Evolutionary conservation across 116 monocot species (phyloP).

Genomic region (Iris pallida): DNA sequence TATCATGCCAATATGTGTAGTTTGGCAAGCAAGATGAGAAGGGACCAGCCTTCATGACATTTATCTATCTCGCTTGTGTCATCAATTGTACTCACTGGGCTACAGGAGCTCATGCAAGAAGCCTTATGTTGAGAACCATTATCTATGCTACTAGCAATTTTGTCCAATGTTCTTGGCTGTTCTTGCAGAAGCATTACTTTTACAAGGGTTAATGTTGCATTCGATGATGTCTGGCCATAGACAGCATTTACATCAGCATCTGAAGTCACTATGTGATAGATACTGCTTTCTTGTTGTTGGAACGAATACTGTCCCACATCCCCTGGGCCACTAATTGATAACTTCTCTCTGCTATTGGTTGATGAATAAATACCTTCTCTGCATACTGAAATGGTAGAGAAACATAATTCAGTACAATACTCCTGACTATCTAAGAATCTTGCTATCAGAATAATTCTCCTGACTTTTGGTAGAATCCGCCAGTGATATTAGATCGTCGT

Average conservation of each 20-base stretch:
- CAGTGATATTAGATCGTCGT: too few species aligned
- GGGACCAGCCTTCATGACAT: conserved; percentile 54
- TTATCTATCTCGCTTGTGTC: conserved; percentile 35
- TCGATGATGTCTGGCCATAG: conserved; percentile 37
- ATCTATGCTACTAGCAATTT: conserved; percentile 20
- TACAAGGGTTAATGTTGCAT: conserved; percentile 44
- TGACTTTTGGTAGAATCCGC: neutral
- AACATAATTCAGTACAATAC: conserved; percentile 4
- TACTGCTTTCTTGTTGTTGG: conserved; percentile 79
- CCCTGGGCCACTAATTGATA: conserved; percentile 35
- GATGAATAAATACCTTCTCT: conserved; percentile 71
- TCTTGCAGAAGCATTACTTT: conserved; percentile 76
- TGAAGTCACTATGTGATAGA: conserved; percentile 71
- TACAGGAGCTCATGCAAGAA: conserved; percentile 28
- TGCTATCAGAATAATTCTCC: neutral
- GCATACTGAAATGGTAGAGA: conserved; percentile 64
- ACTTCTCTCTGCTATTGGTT: conserved; percentile 33
- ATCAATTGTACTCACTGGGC: conserved; percentile 24
- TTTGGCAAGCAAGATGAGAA: conserved; percentile 85
- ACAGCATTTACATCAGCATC: conserved; percentile 68
- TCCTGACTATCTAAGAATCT: neutral
- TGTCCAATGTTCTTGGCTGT: conserved; percentile 28
- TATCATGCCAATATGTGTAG: conserved; percentile 87
- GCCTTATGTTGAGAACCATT: conserved; percentile 24
- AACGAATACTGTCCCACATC: conserved; percentile 59